Base-by-base conservation (phyloP, 352 stramenopile genomes). In the Phytophthora pistaciae region DNA sequence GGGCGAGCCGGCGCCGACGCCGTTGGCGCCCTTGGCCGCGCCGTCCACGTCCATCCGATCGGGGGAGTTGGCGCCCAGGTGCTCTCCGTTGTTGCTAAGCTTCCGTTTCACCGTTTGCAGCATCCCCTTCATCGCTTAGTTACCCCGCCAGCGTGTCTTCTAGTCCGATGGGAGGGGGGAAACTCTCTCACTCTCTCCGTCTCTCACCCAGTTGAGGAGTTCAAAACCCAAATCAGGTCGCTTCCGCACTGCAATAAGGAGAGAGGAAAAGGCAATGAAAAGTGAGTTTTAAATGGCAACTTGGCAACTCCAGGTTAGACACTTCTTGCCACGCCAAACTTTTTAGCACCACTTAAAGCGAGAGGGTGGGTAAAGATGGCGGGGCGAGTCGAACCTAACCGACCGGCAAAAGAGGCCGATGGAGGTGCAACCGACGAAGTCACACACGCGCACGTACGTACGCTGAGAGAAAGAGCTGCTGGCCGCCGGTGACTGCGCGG, bases 71-170 rank as follows among this genome's bases (percentile, higher is more conserved):
- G 73, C 80, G 27, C 74, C 74, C 16, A 91, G 64, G 61, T 88
- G 79, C 68, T 94, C 87, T 67, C 84, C 85, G 68, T 88, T 95
- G 74, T 92, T 94, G 76, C 89, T 95, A 59, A 96, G 78, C 80
- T 94, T 94, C 74, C 89, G 82, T 82, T 96, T 96, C 38, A 96
- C 89, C 64, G 89, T 96, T 83, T 96, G 89, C 63, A 96, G 80
- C 89, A 96, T 96, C 63, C 88, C 88, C 83, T 96, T 96, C 89
- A 96, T 96, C 38, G 74, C 82, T 78, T 78, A 76, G 60, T 62
- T 63, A 53, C 54, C 38, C 56, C 66, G 65, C 68, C 63, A 60
- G 52, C 70, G 57, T 66, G 42, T 60, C 36, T 44, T 44, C 13
- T 44, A 44, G 36, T 44, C 5, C 13, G 36, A 44, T 44, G 36